Percentiles rank a stretch among this genome's conserved stretches.
Evolutionary conservation across 2,329 filamentous ascomycete genomes (phyloP).

Genomic region (Fusarium torulosum): DNA sequence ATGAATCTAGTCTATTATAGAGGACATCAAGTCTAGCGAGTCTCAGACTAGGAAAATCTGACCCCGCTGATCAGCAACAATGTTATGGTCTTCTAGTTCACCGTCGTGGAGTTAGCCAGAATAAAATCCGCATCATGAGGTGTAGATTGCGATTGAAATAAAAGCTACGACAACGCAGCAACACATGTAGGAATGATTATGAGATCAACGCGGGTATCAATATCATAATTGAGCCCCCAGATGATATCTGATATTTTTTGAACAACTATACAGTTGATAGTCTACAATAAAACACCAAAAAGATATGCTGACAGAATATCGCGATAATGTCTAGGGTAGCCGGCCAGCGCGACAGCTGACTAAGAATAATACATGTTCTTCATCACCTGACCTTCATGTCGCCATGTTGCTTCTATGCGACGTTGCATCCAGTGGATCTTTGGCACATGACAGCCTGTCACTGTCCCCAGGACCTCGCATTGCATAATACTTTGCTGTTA

Average conservation of each 20-base stretch:
- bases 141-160: not conserved
- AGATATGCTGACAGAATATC: not conserved
- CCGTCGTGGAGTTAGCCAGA: not conserved
- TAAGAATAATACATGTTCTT: slow-evolving; percentile 10
- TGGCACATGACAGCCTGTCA: slow-evolving; percentile 29
- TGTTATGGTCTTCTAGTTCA: not conserved
- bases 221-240: not conserved
- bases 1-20: slow-evolving; percentile 10
- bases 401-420: slow-evolving; percentile 21
- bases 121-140: too few species aligned
- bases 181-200: not conserved
- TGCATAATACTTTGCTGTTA: not conserved
- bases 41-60: not conserved
- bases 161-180: not conserved
- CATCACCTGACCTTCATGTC: not conserved
- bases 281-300: not conserved
- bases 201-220: not conserved
- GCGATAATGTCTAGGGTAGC: slow-evolving; percentile 25
- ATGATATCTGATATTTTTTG: not conserved
- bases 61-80: slow-evolving; percentile 21
- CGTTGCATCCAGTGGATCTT: slow-evolving; percentile 35
- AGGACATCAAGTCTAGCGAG: not conserved
- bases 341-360: not conserved
- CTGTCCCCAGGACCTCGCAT: slow-evolving; percentile 10
- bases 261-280: not conserved